Evolutionary conservation across 129 eudicot species (phyloP).

Genomic region (Oenanthe sinensis): DNA sequence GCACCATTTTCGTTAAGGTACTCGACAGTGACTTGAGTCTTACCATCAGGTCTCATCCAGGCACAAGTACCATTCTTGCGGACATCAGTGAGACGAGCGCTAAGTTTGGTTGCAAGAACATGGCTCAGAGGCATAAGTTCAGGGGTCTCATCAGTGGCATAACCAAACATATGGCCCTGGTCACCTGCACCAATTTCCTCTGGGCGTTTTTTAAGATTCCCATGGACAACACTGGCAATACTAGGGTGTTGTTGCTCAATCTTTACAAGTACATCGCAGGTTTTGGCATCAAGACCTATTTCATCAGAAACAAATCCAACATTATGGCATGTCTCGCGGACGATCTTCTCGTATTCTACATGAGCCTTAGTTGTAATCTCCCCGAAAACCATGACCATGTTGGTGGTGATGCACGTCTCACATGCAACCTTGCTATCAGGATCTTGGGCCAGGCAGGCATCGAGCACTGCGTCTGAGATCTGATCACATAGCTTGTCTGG

Average conservation of each 20-base stretch:
- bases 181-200: slow-evolving; percentile 5
- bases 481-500: slow-evolving; percentile 4
- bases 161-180: slow-evolving; percentile 6
- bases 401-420: background rate
- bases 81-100: background rate
- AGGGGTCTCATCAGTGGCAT: slow-evolving; percentile 9
- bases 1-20: background rate
- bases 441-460: slow-evolving; percentile 3
- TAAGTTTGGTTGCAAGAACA: background rate
- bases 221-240: background rate
- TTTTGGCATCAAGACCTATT: background rate
- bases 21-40: slow-evolving; percentile 4
- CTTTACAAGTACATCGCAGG: background rate
- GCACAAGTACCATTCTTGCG: background rate
- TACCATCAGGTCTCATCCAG: slow-evolving; percentile 5
- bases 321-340: background rate
- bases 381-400: background rate
- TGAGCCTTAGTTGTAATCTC: background rate
- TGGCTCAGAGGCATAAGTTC: slow-evolving; percentile 5
- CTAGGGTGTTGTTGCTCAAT: background rate
- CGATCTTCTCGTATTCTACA: background rate
- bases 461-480: slow-evolving; percentile 2
- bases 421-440: slow-evolving; percentile 6
- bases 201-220: background rate
- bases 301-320: background rate